Percentiles rank a stretch among this genome's conserved stretches.
Evolutionary conservation across 2,329 filamentous ascomycete genomes (phyloP).

Genomic region (Fusarium sp.): DNA sequence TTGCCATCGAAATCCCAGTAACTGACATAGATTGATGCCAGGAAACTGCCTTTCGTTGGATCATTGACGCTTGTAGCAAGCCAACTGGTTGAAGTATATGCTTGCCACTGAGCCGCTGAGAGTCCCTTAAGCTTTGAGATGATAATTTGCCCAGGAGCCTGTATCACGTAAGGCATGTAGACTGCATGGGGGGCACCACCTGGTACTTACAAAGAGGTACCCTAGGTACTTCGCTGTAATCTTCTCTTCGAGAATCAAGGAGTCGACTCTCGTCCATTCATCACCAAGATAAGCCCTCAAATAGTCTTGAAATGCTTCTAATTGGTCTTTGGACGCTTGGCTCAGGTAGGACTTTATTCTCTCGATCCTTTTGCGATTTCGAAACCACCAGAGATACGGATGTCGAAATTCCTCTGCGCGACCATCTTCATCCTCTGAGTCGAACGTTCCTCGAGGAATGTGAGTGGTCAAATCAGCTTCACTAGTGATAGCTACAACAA

Average conservation of each 20-base stretch:
- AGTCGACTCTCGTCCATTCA: neutral
- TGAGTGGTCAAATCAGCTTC: too few relatives aligned
- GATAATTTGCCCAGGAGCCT: neutral
- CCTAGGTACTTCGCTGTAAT: neutral
- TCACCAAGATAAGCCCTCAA: neutral
- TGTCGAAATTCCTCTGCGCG: neutral
- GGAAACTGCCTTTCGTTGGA: neutral
- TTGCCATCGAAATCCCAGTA: neutral
- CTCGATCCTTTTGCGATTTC: neutral
- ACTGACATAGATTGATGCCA: rapidly evolving
- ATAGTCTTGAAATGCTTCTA: neutral
- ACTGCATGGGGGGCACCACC: rapidly evolving
- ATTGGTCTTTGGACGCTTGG: rapidly evolving
- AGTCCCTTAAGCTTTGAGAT: neutral
- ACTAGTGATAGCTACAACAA: neutral
- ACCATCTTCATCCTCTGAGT: rapidly evolving
- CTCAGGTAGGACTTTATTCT: rapidly evolving
- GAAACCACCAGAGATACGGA: neutral
- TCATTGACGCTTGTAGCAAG: neutral
- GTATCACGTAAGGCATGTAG: rapidly evolving
- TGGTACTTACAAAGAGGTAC: neutral
- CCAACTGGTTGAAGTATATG: neutral
- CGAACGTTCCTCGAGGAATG: rapidly evolving
- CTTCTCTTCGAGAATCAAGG: rapidly evolving
- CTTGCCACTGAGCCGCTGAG: neutral